phyloP scores from a whole-genome alignment of 805 yeast genomes.

The Kodamaea sagamina region DNA sequence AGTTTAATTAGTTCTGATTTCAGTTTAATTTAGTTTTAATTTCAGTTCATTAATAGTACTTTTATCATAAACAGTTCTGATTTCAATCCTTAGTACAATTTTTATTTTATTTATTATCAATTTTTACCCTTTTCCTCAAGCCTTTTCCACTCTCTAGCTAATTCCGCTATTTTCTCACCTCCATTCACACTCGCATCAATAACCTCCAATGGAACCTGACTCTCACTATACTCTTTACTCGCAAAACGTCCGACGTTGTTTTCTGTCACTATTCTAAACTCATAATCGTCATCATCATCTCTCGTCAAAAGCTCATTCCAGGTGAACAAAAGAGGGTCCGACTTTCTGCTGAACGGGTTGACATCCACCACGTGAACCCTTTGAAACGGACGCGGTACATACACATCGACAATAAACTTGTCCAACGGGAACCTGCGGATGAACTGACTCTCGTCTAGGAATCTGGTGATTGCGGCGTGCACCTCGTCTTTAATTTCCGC shows the following conservation, averaged over 20 bases:
- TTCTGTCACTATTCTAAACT: conserved; percentile 66
- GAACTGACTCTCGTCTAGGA: conserved; percentile 48
- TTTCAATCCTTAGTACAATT: too few relatives aligned
- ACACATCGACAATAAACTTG: conserved; percentile 73
- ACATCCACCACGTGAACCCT: conserved; percentile 75
- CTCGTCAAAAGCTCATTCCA: conserved; percentile 71
- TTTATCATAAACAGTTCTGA: too few relatives aligned
- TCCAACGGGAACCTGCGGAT: conserved; percentile 17
- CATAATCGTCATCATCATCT: conserved; percentile 39
- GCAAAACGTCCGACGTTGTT: conserved; percentile 77
- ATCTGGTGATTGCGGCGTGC: conserved; percentile 48
- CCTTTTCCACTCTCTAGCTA: conserved; percentile 58
- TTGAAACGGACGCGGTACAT: conserved; percentile 72
- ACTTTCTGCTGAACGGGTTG: conserved; percentile 77
- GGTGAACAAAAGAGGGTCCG: conserved; percentile 76
- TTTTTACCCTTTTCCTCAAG: conserved; percentile 7
- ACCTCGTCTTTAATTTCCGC: conserved; percentile 52
- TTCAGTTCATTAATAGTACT: too few relatives aligned
- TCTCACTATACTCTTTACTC: conserved; percentile 80
- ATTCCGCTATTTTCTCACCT: conserved; percentile 64
- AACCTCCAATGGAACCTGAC: conserved; percentile 88
- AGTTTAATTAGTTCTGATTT: too few relatives aligned
- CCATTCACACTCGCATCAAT: conserved; percentile 76
- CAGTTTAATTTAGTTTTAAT: too few relatives aligned
- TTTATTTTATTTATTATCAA: too few relatives aligned